phyloP scores from a whole-genome alignment of 352 stramenopile species.

The Phytopythium delawarense region DNA sequence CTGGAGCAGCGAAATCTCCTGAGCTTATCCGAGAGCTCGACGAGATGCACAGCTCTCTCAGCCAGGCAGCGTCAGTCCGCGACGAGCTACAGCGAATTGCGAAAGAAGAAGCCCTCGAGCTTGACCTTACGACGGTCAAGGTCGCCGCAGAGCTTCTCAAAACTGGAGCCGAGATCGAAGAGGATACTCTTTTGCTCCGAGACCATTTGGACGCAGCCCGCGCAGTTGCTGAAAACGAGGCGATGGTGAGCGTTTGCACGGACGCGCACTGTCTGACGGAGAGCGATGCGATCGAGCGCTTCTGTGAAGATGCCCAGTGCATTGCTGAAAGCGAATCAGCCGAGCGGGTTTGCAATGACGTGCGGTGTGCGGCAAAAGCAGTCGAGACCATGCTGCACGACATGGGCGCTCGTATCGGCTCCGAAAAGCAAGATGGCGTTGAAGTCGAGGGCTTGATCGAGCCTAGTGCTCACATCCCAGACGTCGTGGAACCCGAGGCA shows the following conservation, averaged over 20 bases:
- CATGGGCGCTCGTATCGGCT: not conserved
- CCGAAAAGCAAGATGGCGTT: not conserved
- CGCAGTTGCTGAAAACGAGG: constrained; percentile 8
- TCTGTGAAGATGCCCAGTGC: constrained; percentile 4
- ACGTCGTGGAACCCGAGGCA: not conserved
- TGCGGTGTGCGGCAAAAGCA: not conserved
- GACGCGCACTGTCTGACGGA: constrained; percentile 2
- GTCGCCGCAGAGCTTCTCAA: constrained; percentile 1
- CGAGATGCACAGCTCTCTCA: not conserved
- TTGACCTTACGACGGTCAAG: constrained; percentile 8
- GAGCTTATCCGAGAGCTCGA: not conserved
- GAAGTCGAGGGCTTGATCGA: not conserved
- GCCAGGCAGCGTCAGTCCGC: not conserved
- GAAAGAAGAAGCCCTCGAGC: constrained; percentile 19
- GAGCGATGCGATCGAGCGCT: constrained; percentile 3
- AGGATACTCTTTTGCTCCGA: constrained; percentile 3
- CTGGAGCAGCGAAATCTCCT: not conserved
- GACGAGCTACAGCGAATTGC: constrained; percentile 29
- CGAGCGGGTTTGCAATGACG: not conserved
- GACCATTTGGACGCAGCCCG: constrained; percentile 7
- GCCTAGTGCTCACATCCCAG: not conserved
- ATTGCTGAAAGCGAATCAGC: not conserved
- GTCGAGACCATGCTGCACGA: not conserved
- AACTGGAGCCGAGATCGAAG: not conserved
- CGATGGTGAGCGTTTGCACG: constrained; percentile 1